Conservation (phyloP, 495 filamentous ascomycete species). For the Cercophora samala region DNA sequence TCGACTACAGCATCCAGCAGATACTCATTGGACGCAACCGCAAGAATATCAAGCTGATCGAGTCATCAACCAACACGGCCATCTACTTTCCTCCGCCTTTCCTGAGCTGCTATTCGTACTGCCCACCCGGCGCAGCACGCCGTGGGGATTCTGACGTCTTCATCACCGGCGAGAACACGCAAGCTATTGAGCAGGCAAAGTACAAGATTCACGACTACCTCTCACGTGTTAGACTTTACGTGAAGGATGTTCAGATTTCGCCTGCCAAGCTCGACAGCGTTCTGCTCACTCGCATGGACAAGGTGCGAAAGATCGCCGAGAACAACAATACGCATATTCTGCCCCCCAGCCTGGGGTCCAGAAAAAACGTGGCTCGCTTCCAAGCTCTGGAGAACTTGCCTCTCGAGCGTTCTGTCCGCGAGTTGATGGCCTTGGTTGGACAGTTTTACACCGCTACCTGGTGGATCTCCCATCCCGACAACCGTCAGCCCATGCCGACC, state of each 20-base stretch:
- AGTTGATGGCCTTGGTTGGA: slow-evolving; percentile 88
- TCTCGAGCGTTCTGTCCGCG: slow-evolving; percentile 87
- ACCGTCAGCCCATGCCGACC: slow-evolving; percentile 62
- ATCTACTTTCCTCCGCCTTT: slow-evolving; percentile 98
- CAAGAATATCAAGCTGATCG: slow-evolving; percentile 96
- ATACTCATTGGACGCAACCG: slow-evolving; percentile 85
- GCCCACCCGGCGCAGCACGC: slow-evolving; percentile 69
- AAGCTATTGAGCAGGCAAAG: slow-evolving; percentile 82
- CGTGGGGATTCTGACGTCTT: slow-evolving; percentile 86
- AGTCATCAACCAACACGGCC: slow-evolving; percentile 87
- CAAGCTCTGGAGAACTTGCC: slow-evolving; percentile 90
- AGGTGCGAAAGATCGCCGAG: slow-evolving; percentile 96
- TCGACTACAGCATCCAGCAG: slow-evolving; percentile 85
- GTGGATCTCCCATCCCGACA: slow-evolving; percentile 81
- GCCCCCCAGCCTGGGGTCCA: slow-evolving; percentile 78
- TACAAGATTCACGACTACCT: slow-evolving; percentile 82
- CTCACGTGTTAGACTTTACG: slow-evolving; percentile 69
- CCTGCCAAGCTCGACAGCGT: slow-evolving; percentile 91
- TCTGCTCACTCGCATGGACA: slow-evolving; percentile 84
- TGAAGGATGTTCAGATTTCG: slow-evolving; percentile 85
- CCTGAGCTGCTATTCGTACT: slow-evolving; percentile 82
- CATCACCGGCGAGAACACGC: slow-evolving; percentile 80
- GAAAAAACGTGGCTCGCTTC: slow-evolving; percentile 74
- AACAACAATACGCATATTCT: slow-evolving; percentile 91
- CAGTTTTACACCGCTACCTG: slow-evolving; percentile 98